Evolutionary conservation across 768 basidiomycete genomes (phyloP).

Genomic region (Mrakia frigida): DNA sequence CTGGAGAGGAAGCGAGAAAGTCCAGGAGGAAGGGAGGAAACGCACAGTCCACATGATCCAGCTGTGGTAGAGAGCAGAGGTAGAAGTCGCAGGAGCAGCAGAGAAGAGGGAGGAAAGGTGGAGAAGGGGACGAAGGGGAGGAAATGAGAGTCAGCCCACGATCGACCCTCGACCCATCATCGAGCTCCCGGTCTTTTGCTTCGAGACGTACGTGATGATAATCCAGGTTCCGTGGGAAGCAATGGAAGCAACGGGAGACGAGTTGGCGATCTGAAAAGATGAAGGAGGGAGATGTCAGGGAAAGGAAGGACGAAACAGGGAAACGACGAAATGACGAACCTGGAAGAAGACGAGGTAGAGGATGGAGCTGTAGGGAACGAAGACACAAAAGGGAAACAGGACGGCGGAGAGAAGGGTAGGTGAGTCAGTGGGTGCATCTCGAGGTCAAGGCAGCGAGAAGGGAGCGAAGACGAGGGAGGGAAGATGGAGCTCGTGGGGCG

Average conservation of each 20-base stretch:
- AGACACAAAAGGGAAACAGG: too few relatives aligned
- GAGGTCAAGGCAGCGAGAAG: too few relatives aligned
- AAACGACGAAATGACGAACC: too few relatives aligned
- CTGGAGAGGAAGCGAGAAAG: background rate
- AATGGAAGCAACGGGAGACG: conserved; percentile 28
- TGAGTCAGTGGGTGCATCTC: too few relatives aligned
- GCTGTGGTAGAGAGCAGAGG: conserved; percentile 22
- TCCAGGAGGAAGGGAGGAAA: background rate
- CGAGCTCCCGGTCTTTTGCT: background rate
- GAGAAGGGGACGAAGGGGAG: too few relatives aligned
- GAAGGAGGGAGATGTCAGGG: background rate
- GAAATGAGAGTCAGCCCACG: background rate
- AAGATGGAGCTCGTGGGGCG: background rate
- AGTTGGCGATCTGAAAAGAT: conserved; percentile 12
- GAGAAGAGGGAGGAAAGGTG: background rate
- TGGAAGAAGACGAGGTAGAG: too few relatives aligned
- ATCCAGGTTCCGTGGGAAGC: conserved; percentile 49
- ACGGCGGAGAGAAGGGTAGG: too few relatives aligned
- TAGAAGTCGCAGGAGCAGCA: background rate
- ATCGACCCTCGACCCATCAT: background rate
- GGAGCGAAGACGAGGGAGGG: conserved; percentile 49
- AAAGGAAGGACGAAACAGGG: background rate
- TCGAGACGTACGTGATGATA: conserved; percentile 53
- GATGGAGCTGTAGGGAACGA: too few relatives aligned
- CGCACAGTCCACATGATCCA: conserved; percentile 43